Conservation (phyloP, 805 yeast genomes). For the Kurtzmaniella fragi region DNA sequence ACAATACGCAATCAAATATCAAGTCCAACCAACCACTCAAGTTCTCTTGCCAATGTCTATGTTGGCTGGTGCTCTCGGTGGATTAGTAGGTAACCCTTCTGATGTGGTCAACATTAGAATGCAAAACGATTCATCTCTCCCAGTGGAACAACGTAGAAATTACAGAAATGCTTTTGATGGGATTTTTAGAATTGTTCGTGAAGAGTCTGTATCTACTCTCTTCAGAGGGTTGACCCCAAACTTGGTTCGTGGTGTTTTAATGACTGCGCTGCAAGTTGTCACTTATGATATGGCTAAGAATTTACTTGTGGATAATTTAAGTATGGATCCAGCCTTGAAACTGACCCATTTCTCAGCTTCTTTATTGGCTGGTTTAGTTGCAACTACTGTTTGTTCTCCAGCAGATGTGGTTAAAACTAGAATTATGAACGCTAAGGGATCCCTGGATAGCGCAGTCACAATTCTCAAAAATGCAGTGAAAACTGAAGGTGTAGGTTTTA, state of each 20-base stretch:
- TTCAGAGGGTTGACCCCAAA: constrained; percentile 78
- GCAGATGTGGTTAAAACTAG: constrained; percentile 89
- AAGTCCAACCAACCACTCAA: constrained; percentile 48
- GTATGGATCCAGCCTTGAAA: constrained; percentile 54
- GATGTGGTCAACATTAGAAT: constrained; percentile 84
- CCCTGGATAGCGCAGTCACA: constrained; percentile 37
- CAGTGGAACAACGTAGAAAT: constrained; percentile 59
- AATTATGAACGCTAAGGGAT: constrained; percentile 65
- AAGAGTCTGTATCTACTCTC: constrained; percentile 57
- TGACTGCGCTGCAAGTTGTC: constrained; percentile 90
- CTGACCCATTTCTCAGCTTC: constrained; percentile 77
- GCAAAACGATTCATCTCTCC: constrained; percentile 81
- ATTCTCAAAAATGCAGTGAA: constrained; percentile 54
- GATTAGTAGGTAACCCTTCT: constrained; percentile 82
- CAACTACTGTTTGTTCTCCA: constrained; percentile 89
- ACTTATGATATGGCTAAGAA: constrained; percentile 75
- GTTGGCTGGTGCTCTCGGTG: constrained; percentile 83
- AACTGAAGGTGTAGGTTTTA: constrained; percentile 69
- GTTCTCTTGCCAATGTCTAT: constrained; percentile 71
- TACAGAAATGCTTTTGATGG: constrained; percentile 81
- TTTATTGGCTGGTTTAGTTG: constrained; percentile 77
- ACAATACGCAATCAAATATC: constrained; percentile 30
- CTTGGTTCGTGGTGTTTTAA: constrained; percentile 71
- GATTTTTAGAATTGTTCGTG: constrained; percentile 47
- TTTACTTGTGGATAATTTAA: constrained; percentile 44